Evolutionary conservation across 768 basidiomycete species (phyloP).

Genomic region (Trametes meyenii): DNA sequence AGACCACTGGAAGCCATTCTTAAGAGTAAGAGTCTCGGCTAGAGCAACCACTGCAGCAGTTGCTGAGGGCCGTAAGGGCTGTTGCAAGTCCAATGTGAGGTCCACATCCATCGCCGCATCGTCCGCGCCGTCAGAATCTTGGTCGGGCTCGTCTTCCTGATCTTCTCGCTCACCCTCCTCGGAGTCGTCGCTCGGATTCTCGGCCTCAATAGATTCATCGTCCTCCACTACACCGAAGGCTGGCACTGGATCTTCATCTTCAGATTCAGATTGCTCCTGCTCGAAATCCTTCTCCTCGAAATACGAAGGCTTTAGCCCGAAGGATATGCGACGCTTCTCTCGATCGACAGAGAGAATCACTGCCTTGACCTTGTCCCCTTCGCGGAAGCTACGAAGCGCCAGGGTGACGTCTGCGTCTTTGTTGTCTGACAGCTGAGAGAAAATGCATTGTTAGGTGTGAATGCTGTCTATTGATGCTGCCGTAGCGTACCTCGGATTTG

Average conservation of each 20-base stretch:
- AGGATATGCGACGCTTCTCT: constrained; percentile 79
- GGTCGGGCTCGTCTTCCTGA: constrained; percentile 37
- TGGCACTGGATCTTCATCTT: constrained; percentile 29
- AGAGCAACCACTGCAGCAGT: neutral
- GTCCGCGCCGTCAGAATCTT: constrained; percentile 28
- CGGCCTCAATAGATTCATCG: constrained; percentile 24
- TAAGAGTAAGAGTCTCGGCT: constrained; percentile 44
- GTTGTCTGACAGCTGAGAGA: constrained; percentile 80
- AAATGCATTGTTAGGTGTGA: constrained; percentile 2
- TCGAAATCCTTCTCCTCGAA: constrained; percentile 70
- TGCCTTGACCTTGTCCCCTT: constrained; percentile 86
- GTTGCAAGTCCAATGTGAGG: constrained; percentile 36
- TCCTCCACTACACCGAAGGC: constrained; percentile 38
- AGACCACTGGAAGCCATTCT: constrained; percentile 76
- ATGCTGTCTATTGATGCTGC: neutral
- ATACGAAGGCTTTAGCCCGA: constrained; percentile 85
- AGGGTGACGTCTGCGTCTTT: constrained; percentile 74
- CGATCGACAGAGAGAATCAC: constrained; percentile 72
- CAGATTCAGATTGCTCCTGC: constrained; percentile 36
- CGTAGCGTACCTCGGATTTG: constrained; percentile 74
- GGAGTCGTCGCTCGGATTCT: constrained; percentile 20
- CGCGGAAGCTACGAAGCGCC: constrained; percentile 80
- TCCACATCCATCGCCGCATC: constrained; percentile 51
- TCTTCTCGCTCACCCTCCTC: constrained; percentile 33
- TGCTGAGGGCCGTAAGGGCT: constrained; percentile 1